These are phyloP conservation scores for Colletotrichum sidae DNA, from an alignment of 2,329 filamentous ascomycete species.

Conservation along the genomic window DNA sequence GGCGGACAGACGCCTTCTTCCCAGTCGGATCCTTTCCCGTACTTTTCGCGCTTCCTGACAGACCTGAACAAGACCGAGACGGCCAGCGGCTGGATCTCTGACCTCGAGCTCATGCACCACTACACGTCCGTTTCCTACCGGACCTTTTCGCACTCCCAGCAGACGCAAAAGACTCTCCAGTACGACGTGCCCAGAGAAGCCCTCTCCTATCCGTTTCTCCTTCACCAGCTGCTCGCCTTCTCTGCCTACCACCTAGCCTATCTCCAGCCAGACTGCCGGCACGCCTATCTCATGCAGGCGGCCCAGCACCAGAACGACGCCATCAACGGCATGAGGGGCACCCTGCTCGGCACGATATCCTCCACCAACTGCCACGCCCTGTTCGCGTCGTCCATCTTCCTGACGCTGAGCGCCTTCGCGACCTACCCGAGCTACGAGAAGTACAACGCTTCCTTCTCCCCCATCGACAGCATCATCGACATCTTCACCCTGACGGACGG, in stretches of 20 bases:
- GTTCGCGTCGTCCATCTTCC: conserved; percentile 48
- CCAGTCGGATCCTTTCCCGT: conserved; percentile 36
- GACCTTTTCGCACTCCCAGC: conserved; percentile 42
- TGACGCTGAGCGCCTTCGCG: conserved; percentile 48
- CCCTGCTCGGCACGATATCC: conserved; percentile 41
- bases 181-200: conserved; percentile 43
- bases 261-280: conserved; percentile 42
- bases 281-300: conserved; percentile 43
- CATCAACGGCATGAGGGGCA: conserved; percentile 44
- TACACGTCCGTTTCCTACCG: conserved; percentile 46
- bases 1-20: conserved; percentile 21
- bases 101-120: conserved; percentile 52
- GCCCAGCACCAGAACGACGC: conserved; percentile 50
- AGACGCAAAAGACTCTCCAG: conserved; percentile 41
- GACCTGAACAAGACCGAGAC: conserved; percentile 38
- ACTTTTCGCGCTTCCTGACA: conserved; percentile 42
- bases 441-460: conserved; percentile 36
- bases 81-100: conserved; percentile 47
- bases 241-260: conserved; percentile 47
- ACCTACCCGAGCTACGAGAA: conserved; percentile 40
- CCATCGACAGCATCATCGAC: conserved; percentile 48
- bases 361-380: conserved; percentile 47
- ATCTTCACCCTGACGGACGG: conserved; percentile 47
- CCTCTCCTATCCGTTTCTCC: conserved; percentile 43
- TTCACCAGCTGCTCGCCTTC: conserved; percentile 48